Evolutionary conservation across 768 basidiomycete genomes (phyloP), one percentile per base, ranked within the genome.

Genomic region (Myochromella boudieri): DNA sequence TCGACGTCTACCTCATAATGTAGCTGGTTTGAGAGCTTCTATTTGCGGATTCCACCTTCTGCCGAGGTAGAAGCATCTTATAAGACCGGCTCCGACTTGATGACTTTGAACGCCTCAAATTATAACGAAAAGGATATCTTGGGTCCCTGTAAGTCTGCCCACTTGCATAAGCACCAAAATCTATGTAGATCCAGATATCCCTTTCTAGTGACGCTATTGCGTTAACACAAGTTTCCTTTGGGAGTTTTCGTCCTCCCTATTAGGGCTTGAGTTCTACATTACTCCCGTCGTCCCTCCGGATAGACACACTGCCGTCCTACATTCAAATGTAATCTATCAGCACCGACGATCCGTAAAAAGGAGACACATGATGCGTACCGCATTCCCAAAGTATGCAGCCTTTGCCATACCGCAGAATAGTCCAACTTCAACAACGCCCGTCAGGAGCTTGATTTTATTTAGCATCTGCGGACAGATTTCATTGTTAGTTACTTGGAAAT

Each of bases 401-500:
- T 85, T 81, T 4, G 89, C 94, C 77, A 97, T 85, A 44, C 83
- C 74, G 62, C 91, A 94, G 71, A 99, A 98, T n/a, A 99, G 67
- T 1, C 97, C 97, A 26, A 97, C 97, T 66, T 99, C 97, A n/a
- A 98, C 91, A 18, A 97, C 92, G 37, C 97, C 97, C 3, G 95
- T 98, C 49, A 98, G 76, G 78, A 95, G 81, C 74, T 97, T 98
- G 60, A 98, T 87, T 50, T 77, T 74, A 12, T 72, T 65, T 70
- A 95, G 70, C 14, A 97, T 74, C 90, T 95, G 60, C 6, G 33
- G 7, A 34, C 18, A 17, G 18, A n/a, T n/a, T 38, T 20, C 15
- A 39, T 31, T 4, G 46, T 48, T 7, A 14, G 11, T 9, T 10
- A 24, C 14, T n/a, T 22, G 10, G 10, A 15, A 49, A 25, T 33